Evolutionary conservation across 495 filamentous ascomycete species (phyloP), one percentile per base, ranked within the genome.

Genomic region (Xylaria grammica): DNA sequence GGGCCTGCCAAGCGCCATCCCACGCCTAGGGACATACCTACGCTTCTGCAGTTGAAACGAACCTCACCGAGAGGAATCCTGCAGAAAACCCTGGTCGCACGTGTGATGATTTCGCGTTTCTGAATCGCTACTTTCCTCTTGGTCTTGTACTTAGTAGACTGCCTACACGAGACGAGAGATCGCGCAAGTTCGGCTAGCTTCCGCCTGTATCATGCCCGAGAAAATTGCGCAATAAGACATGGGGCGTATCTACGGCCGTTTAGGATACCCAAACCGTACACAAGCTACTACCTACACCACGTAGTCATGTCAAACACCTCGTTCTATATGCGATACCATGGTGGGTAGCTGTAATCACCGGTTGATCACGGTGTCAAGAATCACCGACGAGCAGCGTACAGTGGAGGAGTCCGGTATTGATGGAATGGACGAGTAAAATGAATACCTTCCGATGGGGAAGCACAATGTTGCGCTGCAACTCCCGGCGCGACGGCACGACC

Each of bases 31-130:
- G 32, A 34, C 40, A 8, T 34, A 53, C 29, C 26, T 53, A 49
- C 30, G 1, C 55, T 46, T 46, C 56, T 56, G 54, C 30, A 48
- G 36, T 48, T 46, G 56, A 59, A 46, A 48, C 29, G 29, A 34
- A 34, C 32, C 10, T 52, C 36, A 62, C 46, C 48, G 34, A 42
- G 17, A 52, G 17, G 46, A 62, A 52, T 51, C 20, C 17, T 59
- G 56, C 42, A 48, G 40, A 48, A 11, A 17, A 42, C 59, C 59
- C 59, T 40, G 59, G 45, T 52, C 46, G 24, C 59, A 51, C 46
- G 58, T 60, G 58, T 60, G 58, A 38, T 60, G 6, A 45, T 59
- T 59, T 59, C 42, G 56, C 29, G 42, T 48, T 48, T 59, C 42
- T 59, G 27, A 59, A 59, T 34, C 26, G 56, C 15, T 34, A 29